A percentile compares a stretch with the other conserved stretches of the same genome.
Evolutionary conservation across 106 monocot genomes (phyloP).

Genomic region (Acorus gramineus): DNA sequence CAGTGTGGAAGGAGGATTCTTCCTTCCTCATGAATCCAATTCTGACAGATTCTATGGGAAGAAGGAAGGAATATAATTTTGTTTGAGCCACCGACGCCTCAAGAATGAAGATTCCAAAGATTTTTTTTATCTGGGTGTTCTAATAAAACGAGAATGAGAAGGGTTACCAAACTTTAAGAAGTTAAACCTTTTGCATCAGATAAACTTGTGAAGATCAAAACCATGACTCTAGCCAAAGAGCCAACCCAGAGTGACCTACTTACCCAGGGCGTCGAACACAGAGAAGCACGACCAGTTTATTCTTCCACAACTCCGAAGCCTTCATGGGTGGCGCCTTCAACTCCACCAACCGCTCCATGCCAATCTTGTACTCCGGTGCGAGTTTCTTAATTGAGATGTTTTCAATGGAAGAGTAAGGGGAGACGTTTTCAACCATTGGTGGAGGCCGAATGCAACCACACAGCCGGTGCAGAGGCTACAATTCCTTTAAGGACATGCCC

Average conservation of each 20-base stretch:
- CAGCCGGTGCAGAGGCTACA: slow-evolving; percentile 20
- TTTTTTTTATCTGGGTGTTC: too few relatives aligned
- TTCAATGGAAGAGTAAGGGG: slow-evolving; percentile 25
- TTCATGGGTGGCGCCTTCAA: slow-evolving; percentile 22
- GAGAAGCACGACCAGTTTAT: slow-evolving; percentile 23
- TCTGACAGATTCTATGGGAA: too few relatives aligned
- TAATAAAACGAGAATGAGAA: too few relatives aligned
- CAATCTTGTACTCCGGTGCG: slow-evolving; percentile 27
- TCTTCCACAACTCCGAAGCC: slow-evolving; percentile 28
- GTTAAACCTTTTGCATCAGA: too few relatives aligned
- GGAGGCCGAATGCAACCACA: slow-evolving; percentile 18
- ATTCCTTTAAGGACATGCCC: slow-evolving; percentile 27
- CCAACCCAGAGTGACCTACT: background rate
- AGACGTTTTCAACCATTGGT: slow-evolving; percentile 21
- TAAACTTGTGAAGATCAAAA: too few relatives aligned
- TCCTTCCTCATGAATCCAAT: too few relatives aligned
- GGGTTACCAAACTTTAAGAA: too few relatives aligned
- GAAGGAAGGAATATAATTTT: too few relatives aligned
- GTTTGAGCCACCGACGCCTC: too few relatives aligned
- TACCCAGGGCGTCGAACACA: slow-evolving; percentile 37
- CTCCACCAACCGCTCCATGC: slow-evolving; percentile 15
- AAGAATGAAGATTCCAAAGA: too few relatives aligned
- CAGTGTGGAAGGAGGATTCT: too few relatives aligned
- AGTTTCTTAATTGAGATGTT: slow-evolving; percentile 27
- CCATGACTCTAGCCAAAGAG: too few relatives aligned